Evolutionary conservation across 169 alveolate genomes (phyloP).

Genomic region (Plasmodium coatneyi): DNA sequence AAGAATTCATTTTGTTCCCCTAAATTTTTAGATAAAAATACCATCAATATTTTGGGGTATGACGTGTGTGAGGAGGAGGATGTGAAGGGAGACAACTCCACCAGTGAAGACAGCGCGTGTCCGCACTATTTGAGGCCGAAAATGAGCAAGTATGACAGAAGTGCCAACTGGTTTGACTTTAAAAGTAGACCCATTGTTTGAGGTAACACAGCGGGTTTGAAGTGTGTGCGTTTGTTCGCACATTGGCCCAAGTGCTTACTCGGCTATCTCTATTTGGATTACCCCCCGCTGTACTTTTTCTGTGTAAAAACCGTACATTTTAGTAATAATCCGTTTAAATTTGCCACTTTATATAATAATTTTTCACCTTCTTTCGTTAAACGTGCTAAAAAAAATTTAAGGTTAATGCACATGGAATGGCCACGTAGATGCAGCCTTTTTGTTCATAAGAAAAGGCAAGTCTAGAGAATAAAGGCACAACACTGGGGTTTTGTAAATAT

Average conservation of each 20-base stretch:
- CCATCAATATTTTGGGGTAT: constrained; percentile 55
- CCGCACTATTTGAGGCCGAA: constrained; percentile 49
- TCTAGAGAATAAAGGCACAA: not conserved
- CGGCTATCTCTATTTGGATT: not conserved
- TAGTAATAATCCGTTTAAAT: not conserved
- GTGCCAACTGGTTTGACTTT: constrained; percentile 60
- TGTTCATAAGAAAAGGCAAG: not conserved
- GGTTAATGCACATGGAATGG: not conserved
- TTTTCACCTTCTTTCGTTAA: not conserved
- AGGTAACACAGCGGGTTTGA: not conserved
- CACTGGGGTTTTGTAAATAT: not conserved
- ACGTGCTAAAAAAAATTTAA: not conserved
- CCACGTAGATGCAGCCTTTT: not conserved
- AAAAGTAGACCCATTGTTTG: constrained; percentile 59
- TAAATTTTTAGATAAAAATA: constrained; percentile 53
- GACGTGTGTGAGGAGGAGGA: constrained; percentile 52
- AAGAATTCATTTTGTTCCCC: constrained; percentile 68
- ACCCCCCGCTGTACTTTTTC: not conserved
- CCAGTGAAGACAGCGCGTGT: not conserved
- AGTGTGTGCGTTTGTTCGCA: not conserved
- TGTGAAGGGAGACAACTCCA: not conserved
- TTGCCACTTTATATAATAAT: not conserved
- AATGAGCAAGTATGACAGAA: constrained; percentile 8
- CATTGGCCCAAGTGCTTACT: not conserved
- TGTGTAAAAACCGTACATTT: not conserved